Conservation (phyloP, 495 filamentous ascomycete genomes). For the Margaritispora aquatica region DNA sequence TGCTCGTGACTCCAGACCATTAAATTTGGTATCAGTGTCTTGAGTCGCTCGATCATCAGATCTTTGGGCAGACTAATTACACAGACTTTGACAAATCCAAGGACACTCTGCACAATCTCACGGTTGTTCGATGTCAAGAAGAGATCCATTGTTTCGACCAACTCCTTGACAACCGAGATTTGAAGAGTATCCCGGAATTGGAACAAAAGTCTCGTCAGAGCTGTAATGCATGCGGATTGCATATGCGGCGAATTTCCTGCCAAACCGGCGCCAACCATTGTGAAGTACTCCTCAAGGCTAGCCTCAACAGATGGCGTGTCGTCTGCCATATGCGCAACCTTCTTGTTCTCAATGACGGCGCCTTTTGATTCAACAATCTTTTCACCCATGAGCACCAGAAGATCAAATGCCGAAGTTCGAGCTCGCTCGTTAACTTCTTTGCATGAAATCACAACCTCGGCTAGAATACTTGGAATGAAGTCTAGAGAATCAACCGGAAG, state of each 20-base stretch:
- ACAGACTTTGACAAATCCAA: conserved; percentile 95
- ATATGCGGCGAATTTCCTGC: conserved; percentile 89
- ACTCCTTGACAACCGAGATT: conserved; percentile 54
- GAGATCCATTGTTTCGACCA: conserved; percentile 87
- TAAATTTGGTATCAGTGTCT: conserved; percentile 73
- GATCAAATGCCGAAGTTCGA: conserved; percentile 78
- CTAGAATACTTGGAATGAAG: conserved; percentile 86
- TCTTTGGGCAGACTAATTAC: conserved; percentile 76
- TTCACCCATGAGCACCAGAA: conserved; percentile 82
- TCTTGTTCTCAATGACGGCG: conserved; percentile 71
- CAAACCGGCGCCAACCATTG: conserved; percentile 94
- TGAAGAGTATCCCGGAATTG: conserved; percentile 65
- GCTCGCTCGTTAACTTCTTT: conserved; percentile 98
- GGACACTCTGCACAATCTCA: conserved; percentile 86
- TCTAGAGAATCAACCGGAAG: conserved; percentile 71
- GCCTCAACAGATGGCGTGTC: conserved; percentile 72
- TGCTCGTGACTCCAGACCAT: conserved; percentile 98
- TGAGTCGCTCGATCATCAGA: conserved; percentile 66
- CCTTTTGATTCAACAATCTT: conserved; percentile 63
- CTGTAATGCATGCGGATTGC: conserved; percentile 90
- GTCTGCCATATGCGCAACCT: conserved; percentile 76
- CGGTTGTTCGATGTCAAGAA: conserved; percentile 93
- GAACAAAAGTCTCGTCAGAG: conserved; percentile 83
- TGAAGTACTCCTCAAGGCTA: conserved; percentile 90
- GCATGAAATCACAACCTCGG: conserved; percentile 88